Evolutionary conservation across 106 monocot species (phyloP).

Genomic region (Cymbidium sinense): DNA sequence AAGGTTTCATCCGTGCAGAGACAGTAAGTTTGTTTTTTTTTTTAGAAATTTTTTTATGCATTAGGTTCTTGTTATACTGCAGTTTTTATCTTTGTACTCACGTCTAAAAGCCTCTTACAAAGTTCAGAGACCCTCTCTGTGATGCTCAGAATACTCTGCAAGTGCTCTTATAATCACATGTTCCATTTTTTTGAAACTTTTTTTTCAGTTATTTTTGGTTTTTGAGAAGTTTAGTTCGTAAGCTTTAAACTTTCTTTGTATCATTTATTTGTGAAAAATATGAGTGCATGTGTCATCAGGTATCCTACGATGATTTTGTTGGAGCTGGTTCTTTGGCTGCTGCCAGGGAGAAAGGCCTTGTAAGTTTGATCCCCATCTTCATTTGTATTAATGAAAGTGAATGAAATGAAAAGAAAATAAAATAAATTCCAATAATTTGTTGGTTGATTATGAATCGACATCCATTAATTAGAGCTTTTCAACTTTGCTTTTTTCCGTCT

Average conservation of each 20-base stretch:
- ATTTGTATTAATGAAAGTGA: no score
- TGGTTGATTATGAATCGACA: no score
- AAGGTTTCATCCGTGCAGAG: conserved; percentile 98
- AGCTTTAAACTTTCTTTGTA: background rate
- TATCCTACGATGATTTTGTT: conserved; percentile 91
- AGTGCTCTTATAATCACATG: background rate
- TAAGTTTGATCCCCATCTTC: conserved; percentile 33
- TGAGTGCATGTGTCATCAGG: conserved; percentile 28
- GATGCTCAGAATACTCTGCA: background rate
- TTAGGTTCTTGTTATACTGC: background rate
- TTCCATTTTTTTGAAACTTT: background rate
- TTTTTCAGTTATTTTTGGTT: background rate
- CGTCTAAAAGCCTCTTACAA: background rate
- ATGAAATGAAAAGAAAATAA: no score
- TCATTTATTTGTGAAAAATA: background rate
- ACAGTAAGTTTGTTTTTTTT: conserved; percentile 36
- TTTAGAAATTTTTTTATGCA: background rate
- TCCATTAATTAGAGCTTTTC: no score
- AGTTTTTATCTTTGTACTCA: background rate
- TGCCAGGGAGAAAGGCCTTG: conserved; percentile 96
- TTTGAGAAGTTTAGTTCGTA: background rate
- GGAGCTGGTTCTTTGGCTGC: conserved; percentile 78
- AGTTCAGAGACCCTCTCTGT: background rate
- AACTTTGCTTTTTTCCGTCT: no score
- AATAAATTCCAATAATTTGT: no score